These are phyloP conservation scores for Blastomyces gilchristii DNA, from an alignment of 2,329 filamentous ascomycete genomes.

Conservation along the genomic window DNA sequence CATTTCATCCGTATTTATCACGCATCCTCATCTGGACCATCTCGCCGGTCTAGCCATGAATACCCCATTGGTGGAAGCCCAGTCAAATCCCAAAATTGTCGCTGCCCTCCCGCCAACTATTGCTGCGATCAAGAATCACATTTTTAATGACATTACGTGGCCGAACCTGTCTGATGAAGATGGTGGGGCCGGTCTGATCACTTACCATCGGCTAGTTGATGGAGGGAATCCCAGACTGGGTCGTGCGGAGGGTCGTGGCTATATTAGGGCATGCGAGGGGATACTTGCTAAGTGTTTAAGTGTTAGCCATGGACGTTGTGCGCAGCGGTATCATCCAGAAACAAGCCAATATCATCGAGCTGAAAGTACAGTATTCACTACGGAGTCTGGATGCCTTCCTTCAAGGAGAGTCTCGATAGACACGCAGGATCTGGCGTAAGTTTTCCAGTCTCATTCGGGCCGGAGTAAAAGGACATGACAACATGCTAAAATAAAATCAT, in stretches of 20 bases:
- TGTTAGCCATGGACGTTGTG: conserved; percentile 83
- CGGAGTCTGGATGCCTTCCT: conserved; percentile 40
- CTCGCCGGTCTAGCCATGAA: conserved; percentile 87
- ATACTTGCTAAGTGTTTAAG: conserved; percentile 80
- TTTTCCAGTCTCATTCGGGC: background rate
- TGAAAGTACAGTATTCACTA: conserved; percentile 33
- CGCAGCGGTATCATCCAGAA: conserved; percentile 50
- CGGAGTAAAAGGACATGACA: conserved; percentile 1
- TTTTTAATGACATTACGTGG: conserved; percentile 98
- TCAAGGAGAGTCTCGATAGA: conserved; percentile 27
- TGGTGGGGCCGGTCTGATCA: conserved; percentile 83
- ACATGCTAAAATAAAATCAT: background rate
- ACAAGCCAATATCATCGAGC: conserved; percentile 50
- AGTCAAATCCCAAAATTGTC: conserved; percentile 67
- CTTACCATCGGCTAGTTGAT: conserved; percentile 78
- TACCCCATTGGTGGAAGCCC: conserved; percentile 72
- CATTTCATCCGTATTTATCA: conserved; percentile 82
- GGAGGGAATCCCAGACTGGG: conserved; percentile 78
- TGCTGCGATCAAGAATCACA: conserved; percentile 78
- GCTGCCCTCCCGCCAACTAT: conserved; percentile 85
- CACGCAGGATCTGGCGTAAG: conserved; percentile 26
- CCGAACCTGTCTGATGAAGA: conserved; percentile 95
- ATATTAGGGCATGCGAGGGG: conserved; percentile 78
- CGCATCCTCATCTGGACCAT: conserved; percentile 94
- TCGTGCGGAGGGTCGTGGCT: conserved; percentile 68